These are phyloP conservation scores for Silybum marianum DNA, from an alignment of 129 eudicot species.

Conservation along the genomic window DNA sequence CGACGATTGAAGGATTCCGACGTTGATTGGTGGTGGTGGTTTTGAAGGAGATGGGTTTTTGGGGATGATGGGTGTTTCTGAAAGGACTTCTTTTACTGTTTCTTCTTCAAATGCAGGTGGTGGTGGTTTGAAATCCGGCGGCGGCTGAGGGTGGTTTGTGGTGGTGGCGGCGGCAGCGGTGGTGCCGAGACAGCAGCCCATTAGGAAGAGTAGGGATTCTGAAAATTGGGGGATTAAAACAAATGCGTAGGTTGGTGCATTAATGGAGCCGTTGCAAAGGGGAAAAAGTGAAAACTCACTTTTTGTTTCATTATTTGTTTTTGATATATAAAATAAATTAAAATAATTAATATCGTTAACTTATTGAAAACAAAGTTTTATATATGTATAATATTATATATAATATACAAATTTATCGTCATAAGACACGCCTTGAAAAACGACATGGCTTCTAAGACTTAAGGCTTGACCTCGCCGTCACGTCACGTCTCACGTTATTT, in stretches of 20 bases:
- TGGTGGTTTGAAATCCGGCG: neutral
- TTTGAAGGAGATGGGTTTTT: slow-evolving; percentile 12
- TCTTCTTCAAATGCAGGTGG: slow-evolving; percentile 35
- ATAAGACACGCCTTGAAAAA: too few species aligned
- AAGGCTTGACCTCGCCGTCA: too few species aligned
- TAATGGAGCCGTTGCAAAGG: slow-evolving; percentile 22
- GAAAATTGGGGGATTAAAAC: slow-evolving; percentile 22
- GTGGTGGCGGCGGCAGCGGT: slow-evolving; percentile 5
- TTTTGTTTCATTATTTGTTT: neutral
- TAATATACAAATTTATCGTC: too few species aligned
- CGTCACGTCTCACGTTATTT: too few species aligned
- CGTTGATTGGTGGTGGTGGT: neutral
- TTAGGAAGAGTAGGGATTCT: slow-evolving; percentile 30
- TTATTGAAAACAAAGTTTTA: too few species aligned
- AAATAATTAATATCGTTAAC: too few species aligned
- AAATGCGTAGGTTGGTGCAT: slow-evolving; percentile 22
- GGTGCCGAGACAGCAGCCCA: slow-evolving; percentile 87
- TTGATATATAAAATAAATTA: neutral
- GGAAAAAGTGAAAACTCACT: neutral
- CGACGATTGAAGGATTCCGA: neutral
- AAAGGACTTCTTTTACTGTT: slow-evolving; percentile 39
- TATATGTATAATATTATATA: too few species aligned
- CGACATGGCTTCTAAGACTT: too few species aligned
- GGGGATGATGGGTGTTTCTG: slow-evolving; percentile 40
- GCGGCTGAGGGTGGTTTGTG: slow-evolving; percentile 23